A percentile compares a stretch with the other conserved stretches of the same genome.
Conservation (phyloP, 2,329 filamentous ascomycete species). For the Pleoardoris graminearum region DNA sequence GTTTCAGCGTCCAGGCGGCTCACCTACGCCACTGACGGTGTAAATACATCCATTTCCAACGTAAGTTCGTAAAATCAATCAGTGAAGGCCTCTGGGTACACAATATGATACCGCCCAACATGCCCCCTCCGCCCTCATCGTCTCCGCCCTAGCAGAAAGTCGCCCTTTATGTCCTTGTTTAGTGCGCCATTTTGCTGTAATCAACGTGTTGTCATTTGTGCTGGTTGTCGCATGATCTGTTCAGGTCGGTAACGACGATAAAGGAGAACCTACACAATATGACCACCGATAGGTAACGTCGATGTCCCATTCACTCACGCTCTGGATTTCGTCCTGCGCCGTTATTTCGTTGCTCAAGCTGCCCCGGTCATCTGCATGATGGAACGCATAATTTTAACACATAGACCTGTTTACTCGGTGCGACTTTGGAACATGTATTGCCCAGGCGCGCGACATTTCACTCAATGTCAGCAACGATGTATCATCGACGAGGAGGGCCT, state of each 20-base stretch:
- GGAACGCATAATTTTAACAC: background rate
- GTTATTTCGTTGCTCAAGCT: background rate
- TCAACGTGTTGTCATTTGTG: too few relatives aligned
- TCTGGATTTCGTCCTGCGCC: too few relatives aligned
- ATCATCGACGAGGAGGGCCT: slow-evolving; percentile 13
- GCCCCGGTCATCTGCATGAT: background rate
- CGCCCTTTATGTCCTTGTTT: too few relatives aligned
- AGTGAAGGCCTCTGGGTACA: background rate
- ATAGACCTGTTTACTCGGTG: background rate
- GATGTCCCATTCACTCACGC: too few relatives aligned
- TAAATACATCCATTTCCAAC: background rate
- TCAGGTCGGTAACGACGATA: too few relatives aligned
- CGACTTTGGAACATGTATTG: background rate
- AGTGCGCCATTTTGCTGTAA: too few relatives aligned
- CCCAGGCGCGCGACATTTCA: slow-evolving; percentile 8
- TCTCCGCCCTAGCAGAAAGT: too few relatives aligned
- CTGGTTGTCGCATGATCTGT: too few relatives aligned
- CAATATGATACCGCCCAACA: background rate
- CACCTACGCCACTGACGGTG: background rate
- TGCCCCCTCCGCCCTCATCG: too few relatives aligned
- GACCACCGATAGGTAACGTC: too few relatives aligned
- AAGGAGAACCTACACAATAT: too few relatives aligned
- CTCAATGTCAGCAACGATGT: slow-evolving; percentile 14
- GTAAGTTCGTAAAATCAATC: background rate
- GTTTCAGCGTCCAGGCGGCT: background rate